A percentile compares a stretch with the other conserved stretches of the same genome.
These are phyloP conservation scores for Pestalotiopsis sp. DNA, from an alignment of 2,329 filamentous ascomycete genomes.

Conservation along the genomic window DNA sequence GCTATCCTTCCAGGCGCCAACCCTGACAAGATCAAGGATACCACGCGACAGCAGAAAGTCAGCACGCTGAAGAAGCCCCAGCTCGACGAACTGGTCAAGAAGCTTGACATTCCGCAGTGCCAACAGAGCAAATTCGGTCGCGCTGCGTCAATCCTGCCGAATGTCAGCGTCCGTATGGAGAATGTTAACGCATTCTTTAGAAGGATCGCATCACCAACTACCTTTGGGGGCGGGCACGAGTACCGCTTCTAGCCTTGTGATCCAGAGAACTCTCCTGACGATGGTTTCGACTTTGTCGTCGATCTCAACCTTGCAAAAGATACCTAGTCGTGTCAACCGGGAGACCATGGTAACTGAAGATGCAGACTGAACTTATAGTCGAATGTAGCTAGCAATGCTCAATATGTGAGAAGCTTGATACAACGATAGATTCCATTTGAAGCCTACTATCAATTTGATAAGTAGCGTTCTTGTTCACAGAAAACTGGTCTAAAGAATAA, in stretches of 20 bases:
- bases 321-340: constrained; percentile 74
- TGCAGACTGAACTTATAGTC: too few species aligned
- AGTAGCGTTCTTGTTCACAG: too few species aligned
- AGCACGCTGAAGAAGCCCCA: constrained; percentile 23
- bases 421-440: too few species aligned
- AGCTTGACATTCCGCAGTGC: constrained; percentile 49
- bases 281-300: constrained; percentile 81
- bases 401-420: too few species aligned
- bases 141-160: constrained; percentile 67
- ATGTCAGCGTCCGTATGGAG: constrained; percentile 63
- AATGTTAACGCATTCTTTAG: constrained; percentile 57
- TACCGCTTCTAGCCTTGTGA: constrained; percentile 78
- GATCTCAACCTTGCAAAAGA: constrained; percentile 75
- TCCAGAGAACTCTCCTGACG: constrained; percentile 68
- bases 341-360: constrained; percentile 70
- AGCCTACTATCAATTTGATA: too few species aligned
- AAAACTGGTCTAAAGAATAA: too few species aligned
- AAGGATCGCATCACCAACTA: too few species aligned
- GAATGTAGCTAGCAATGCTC: too few species aligned
- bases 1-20: constrained; percentile 78
- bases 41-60: constrained; percentile 40
- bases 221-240: too few species aligned
- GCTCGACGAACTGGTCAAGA: constrained; percentile 44
- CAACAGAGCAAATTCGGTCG: constrained; percentile 54
- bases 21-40: constrained; percentile 39